Base-by-base conservation (phyloP, 2,329 filamentous ascomycete genomes). In the Neurospora sp. region DNA sequence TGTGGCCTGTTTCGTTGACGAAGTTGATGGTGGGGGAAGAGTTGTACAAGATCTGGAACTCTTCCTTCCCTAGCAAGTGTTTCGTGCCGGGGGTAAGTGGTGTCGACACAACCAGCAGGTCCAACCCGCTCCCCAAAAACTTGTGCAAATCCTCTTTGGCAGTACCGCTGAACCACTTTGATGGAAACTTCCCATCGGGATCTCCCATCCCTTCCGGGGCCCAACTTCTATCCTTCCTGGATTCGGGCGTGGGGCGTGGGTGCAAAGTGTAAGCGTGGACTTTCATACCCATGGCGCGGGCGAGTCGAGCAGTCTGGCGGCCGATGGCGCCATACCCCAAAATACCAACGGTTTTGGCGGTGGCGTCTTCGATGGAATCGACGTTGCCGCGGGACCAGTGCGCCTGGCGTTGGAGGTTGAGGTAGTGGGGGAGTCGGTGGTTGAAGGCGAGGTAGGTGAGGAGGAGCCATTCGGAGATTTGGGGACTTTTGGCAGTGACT, bases 251-350 rank as follows among this genome's bases (percentile, higher is more conserved):
- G 8, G 82, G 78, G n/a, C 90, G 88, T 0, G 90, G 86, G 36
- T 87, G 87, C 0, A 91, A 88, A 0, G 91, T 95, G 81, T 91
- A 93, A 0, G 91, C 92, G 76, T 93, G 83, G 0, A 95, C 86
- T 37, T 88, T 83, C 85, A 92, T 89, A 19, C 91, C 92, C 74
- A 92, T 79, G 2, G 89, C 89, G 15, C 83, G 83, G 11, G 86
- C 86, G 3, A 92, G 83, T 8, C 84, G 82, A 3, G 85, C 86
- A 4, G 80, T 81, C 70, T 87, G 85, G 0, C 85, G 81, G 8
- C 85, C 85, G 68, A 87, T 87, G 68, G 80, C 81, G 15, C 85
- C 85, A 71, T 87, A 87, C 8, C 85, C 85, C 3, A 87, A 78
- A 33, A 87, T 84, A 2, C 84, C 84, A 66, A 87, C 81, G 76